These are phyloP conservation scores for Xylona heveae DNA, from an alignment of 495 filamentous ascomycete genomes.

Conservation along the genomic window DNA sequence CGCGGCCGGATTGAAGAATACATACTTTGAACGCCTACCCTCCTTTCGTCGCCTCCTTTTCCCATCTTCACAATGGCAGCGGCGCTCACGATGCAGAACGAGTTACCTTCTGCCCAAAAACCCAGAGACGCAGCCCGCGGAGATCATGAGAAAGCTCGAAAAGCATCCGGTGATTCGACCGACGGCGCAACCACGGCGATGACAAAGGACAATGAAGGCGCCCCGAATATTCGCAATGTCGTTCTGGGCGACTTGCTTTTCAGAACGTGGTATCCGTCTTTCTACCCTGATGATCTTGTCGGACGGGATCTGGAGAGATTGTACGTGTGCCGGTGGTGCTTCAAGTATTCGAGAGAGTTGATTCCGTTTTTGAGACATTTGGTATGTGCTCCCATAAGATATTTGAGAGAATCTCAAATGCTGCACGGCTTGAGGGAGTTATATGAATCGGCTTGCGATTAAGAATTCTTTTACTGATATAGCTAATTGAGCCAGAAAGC, in stretches of 20 bases:
- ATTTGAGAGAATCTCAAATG: background rate
- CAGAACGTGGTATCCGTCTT: conserved; percentile 23
- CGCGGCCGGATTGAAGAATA: too few relatives aligned
- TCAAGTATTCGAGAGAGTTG: conserved; percentile 68
- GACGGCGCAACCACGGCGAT: too few relatives aligned
- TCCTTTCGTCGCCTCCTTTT: too few relatives aligned
- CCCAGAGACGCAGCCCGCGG: too few relatives aligned
- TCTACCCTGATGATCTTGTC: conserved; percentile 22
- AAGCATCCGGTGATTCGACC: too few relatives aligned
- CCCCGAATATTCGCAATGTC: conserved; percentile 21
- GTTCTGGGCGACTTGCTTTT: conserved; percentile 21
- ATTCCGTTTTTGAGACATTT: conserved; percentile 32
- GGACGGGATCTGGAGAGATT: conserved; percentile 27
- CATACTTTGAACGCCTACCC: too few relatives aligned
- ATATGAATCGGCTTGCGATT: too few relatives aligned
- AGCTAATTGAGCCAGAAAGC: conserved; percentile 16
- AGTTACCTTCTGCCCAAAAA: too few relatives aligned
- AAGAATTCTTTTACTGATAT: conserved; percentile 11
- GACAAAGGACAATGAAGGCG: too few relatives aligned
- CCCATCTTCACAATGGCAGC: too few relatives aligned
- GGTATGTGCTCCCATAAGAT: conserved; percentile 11
- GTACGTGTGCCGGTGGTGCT: conserved; percentile 83
- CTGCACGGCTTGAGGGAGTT: conserved; percentile 14
- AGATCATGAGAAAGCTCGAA: too few relatives aligned
- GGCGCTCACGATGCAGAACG: too few relatives aligned